phyloP scores from a whole-genome alignment of 2,329 filamentous ascomycete species.

The Metarhizium robertsii region DNA sequence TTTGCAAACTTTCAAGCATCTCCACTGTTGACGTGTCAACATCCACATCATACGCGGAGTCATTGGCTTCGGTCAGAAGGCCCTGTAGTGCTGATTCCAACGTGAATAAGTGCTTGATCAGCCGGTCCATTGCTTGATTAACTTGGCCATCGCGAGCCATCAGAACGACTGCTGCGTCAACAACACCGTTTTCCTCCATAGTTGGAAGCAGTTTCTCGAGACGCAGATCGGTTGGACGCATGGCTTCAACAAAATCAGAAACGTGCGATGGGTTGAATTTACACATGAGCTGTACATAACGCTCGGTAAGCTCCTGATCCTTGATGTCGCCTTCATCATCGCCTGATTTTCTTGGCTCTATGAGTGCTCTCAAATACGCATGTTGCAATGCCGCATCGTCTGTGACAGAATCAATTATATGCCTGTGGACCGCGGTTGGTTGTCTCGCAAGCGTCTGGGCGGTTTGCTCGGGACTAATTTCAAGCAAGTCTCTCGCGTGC shows the following conservation, averaged over 20 bases:
- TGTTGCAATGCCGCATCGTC: constrained; percentile 59
- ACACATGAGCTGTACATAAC: constrained; percentile 88
- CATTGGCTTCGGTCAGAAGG: constrained; percentile 52
- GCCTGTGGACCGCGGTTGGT: constrained; percentile 55
- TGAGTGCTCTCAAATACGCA: constrained; percentile 63
- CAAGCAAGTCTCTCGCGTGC: constrained; percentile 57
- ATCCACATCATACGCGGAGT: constrained; percentile 40
- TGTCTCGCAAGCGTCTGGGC: constrained; percentile 56
- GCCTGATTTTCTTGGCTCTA: constrained; percentile 48
- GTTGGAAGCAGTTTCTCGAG: constrained; percentile 74
- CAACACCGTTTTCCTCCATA: constrained; percentile 80
- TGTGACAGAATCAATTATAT: constrained; percentile 52
- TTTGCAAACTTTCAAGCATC: constrained; percentile 69
- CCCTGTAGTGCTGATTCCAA: constrained; percentile 71
- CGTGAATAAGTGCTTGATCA: constrained; percentile 71
- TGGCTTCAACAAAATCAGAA: constrained; percentile 68
- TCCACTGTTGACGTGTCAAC: constrained; percentile 60
- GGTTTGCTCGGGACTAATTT: constrained; percentile 55
- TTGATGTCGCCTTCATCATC: constrained; percentile 23
- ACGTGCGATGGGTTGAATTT: constrained; percentile 73
- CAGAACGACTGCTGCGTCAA: constrained; percentile 87
- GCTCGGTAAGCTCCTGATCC: constrained; percentile 61
- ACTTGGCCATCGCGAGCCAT: constrained; percentile 84
- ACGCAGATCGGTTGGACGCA: constrained; percentile 69
- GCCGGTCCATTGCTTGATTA: constrained; percentile 71